These are phyloP conservation scores for Heterobasidion annosum DNA, from an alignment of 1,284 basidiomycete genomes.

Conservation along the genomic window DNA sequence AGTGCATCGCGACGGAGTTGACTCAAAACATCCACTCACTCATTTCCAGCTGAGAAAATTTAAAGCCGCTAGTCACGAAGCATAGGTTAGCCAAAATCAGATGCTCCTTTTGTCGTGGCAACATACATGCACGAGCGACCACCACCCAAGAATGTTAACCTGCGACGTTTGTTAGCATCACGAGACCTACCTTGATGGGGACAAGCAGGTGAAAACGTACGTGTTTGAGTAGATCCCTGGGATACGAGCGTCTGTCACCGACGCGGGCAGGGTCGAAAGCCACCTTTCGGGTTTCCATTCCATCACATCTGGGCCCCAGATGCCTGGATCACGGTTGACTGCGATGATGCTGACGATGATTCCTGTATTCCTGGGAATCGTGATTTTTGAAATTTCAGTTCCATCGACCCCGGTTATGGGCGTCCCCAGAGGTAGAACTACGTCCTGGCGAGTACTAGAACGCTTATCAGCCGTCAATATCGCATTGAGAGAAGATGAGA, in stretches of 20 bases:
- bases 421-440: background rate
- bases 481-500: background rate
- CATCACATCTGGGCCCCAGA: background rate
- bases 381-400: background rate
- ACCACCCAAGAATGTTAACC: conserved; percentile 2
- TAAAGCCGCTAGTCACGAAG: background rate
- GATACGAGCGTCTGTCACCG: background rate
- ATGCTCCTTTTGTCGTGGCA: background rate
- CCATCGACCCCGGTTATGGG: background rate
- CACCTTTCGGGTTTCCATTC: conserved; percentile 3
- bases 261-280: background rate
- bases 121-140: conserved; percentile 1
- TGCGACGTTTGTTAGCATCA: background rate
- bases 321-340: conserved; percentile 1
- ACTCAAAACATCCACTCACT: background rate
- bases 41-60: conserved; percentile 3
- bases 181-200: background rate
- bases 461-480: background rate
- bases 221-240: conserved; percentile 2
- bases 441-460: background rate
- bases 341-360: background rate
- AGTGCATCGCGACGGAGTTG: background rate
- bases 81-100: background rate
- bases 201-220: background rate
- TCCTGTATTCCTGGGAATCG: background rate